Evolutionary conservation across 2,329 filamentous ascomycete genomes (phyloP).

Genomic region (Aspergillus pseudoterreus): DNA sequence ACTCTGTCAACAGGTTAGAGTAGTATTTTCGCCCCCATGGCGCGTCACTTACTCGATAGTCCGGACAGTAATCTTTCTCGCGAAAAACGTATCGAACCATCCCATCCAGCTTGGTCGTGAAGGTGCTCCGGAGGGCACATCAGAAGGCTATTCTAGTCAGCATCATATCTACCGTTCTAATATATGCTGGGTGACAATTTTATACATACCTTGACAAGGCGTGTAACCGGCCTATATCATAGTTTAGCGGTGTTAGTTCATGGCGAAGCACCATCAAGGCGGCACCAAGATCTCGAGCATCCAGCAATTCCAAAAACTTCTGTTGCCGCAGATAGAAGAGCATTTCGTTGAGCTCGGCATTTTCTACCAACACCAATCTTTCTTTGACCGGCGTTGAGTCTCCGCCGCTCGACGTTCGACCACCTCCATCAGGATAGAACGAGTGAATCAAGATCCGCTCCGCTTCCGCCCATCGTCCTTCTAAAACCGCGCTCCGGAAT

Average conservation of each 20-base stretch:
- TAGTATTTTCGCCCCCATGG: constrained; percentile 4
- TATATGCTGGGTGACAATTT: not conserved
- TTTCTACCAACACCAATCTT: constrained; percentile 70
- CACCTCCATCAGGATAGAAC: constrained; percentile 41
- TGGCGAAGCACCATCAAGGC: constrained; percentile 80
- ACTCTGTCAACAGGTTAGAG: constrained; percentile 53
- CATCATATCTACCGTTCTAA: not conserved
- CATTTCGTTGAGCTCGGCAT: constrained; percentile 74
- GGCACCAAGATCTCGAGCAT: constrained; percentile 66
- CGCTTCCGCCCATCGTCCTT: constrained; percentile 79
- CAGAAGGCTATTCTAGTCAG: constrained; percentile 58
- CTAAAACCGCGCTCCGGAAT: constrained; percentile 75
- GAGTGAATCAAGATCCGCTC: constrained; percentile 69
- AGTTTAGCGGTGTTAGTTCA: constrained; percentile 81
- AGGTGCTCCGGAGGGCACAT: constrained; percentile 85
- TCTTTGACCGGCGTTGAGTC: constrained; percentile 30
- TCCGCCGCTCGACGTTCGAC: constrained; percentile 37
- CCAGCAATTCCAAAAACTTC: constrained; percentile 88
- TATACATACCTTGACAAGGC: constrained; percentile 66
- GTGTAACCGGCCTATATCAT: constrained; percentile 73
- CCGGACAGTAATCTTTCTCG: constrained; percentile 72
- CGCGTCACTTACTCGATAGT: constrained; percentile 65
- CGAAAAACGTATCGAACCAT: constrained; percentile 72
- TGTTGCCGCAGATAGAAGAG: constrained; percentile 86
- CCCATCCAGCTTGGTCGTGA: constrained; percentile 74